Percentiles rank a stretch among this genome's conserved stretches.
Evolutionary conservation across 1,284 basidiomycete species (phyloP).

Genomic region (Phlebopus sp.): DNA sequence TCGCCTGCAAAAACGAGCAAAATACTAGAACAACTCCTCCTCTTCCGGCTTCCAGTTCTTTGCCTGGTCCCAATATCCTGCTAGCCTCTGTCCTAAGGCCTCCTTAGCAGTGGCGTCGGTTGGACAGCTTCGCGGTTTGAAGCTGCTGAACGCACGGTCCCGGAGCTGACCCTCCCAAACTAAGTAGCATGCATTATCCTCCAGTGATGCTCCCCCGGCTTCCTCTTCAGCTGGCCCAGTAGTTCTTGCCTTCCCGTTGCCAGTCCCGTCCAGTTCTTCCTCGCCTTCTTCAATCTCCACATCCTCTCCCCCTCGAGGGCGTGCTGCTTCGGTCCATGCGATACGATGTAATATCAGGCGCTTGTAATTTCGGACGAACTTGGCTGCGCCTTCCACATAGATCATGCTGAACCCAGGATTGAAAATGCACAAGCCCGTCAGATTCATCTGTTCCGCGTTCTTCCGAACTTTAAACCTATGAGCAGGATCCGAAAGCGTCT

Average conservation of each 20-base stretch:
- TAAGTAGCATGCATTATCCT: slow-evolving; percentile 85
- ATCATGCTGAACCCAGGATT: slow-evolving; percentile 87
- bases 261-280: slow-evolving; percentile 39
- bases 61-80: slow-evolving; percentile 92
- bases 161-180: slow-evolving; percentile 92
- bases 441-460: slow-evolving; percentile 89
- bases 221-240: slow-evolving; percentile 18
- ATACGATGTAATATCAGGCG: slow-evolving; percentile 87
- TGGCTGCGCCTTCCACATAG: slow-evolving; percentile 89
- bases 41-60: slow-evolving; percentile 84
- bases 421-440: slow-evolving; percentile 90
- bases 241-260: slow-evolving; percentile 31
- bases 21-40: slow-evolving; percentile 57
- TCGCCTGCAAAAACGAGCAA: too few relatives aligned
- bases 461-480: slow-evolving; percentile 96
- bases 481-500: slow-evolving; percentile 85
- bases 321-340: slow-evolving; percentile 91
- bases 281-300: slow-evolving; percentile 59
- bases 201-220: slow-evolving; percentile 47
- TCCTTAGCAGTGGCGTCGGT: slow-evolving; percentile 86
- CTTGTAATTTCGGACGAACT: slow-evolving; percentile 87
- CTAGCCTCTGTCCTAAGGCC: slow-evolving; percentile 75
- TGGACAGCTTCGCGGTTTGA: slow-evolving; percentile 83
- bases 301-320: slow-evolving; percentile 69
- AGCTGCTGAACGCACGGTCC: slow-evolving; percentile 78